These are phyloP conservation scores for Coniochaeta ligniaria DNA, from an alignment of 2,329 filamentous ascomycete species.

Conservation along the genomic window DNA sequence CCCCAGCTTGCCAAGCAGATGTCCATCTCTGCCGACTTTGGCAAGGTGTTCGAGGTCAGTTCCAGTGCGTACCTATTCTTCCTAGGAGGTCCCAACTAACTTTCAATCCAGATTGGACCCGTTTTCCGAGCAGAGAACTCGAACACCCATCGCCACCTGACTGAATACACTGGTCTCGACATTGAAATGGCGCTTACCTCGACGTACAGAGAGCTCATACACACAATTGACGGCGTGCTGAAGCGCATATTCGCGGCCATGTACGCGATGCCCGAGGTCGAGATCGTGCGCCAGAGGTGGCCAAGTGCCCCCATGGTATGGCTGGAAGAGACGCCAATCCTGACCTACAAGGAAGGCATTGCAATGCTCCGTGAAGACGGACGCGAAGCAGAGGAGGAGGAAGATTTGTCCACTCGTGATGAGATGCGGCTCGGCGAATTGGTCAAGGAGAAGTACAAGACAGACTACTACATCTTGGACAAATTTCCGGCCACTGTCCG, in stretches of 20 bases:
- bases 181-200: slow-evolving; percentile 86
- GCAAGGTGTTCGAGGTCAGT: slow-evolving; percentile 69
- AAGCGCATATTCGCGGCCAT: slow-evolving; percentile 71
- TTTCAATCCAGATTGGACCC: slow-evolving; percentile 51
- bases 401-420: slow-evolving; percentile 78
- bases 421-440: slow-evolving; percentile 81
- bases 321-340: slow-evolving; percentile 75
- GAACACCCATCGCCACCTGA: slow-evolving; percentile 90
- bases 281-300: slow-evolving; percentile 74
- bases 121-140: slow-evolving; percentile 94
- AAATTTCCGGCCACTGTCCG: slow-evolving; percentile 81
- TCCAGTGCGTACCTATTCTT: background rate
- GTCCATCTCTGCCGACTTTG: slow-evolving; percentile 83
- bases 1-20: slow-evolving; percentile 92
- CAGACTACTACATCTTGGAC: slow-evolving; percentile 91
- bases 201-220: slow-evolving; percentile 82
- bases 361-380: slow-evolving; percentile 78
- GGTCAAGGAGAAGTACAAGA: slow-evolving; percentile 77
- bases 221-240: slow-evolving; percentile 70
- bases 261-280: slow-evolving; percentile 64
- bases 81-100: background rate
- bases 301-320: slow-evolving; percentile 82
- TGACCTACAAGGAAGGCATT: slow-evolving; percentile 74
- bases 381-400: slow-evolving; percentile 59
- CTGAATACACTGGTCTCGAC: slow-evolving; percentile 89